Evolutionary conservation across 768 basidiomycete species (phyloP), one percentile per base, ranked within the genome.

Genomic region (Udeniomyces megalosporus): DNA sequence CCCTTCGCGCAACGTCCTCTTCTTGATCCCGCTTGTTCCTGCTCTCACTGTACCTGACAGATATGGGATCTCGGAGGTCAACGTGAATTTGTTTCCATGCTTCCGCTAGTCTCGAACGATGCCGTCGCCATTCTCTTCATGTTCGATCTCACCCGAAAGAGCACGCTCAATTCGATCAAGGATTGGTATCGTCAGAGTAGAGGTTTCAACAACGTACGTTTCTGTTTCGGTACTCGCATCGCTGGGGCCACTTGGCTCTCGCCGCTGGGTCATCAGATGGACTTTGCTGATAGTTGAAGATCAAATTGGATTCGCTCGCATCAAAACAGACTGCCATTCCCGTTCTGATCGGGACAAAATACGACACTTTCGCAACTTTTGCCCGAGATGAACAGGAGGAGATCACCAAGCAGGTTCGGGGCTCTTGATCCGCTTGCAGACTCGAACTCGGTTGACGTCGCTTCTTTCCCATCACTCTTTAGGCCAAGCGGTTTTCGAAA

Each of bases 141-240:
- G 95, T 99, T 99, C 73, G 95, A 99, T 77, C 80, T 99, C 50
- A 90, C 89, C 63, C 83, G 95, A 68, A 97, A 97, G 76, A 88
- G 88, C 64, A 99, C 95, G 47, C 75, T 99, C 66, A 97, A 97
- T 76, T 93, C 89, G 61, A 90, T 99, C 69, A 97, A 97, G 76
- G 95, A 99, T 75, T 99, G 95, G 95, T 99, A 97, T 79, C 81
- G 95, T 69, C 95, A 99, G 76, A 91, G 92, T 57, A 80, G 95
- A 70, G 95, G 95, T 24, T 99, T 99, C 77, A 97, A 97, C 78
- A 97, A 97, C 81, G 93, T 91, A 62, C 56, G 80, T 73, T 51
- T 29, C 17, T 24, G n/a, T n/a, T n/a, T n/a, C n/a, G n/a, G n/a
- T n/a, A n/a, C n/a, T n/a, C n/a, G n/a, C n/a, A n/a, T n/a, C n/a